Conservation (phyloP, 148 eudicot species). For the Amaranthus palmeri region DNA sequence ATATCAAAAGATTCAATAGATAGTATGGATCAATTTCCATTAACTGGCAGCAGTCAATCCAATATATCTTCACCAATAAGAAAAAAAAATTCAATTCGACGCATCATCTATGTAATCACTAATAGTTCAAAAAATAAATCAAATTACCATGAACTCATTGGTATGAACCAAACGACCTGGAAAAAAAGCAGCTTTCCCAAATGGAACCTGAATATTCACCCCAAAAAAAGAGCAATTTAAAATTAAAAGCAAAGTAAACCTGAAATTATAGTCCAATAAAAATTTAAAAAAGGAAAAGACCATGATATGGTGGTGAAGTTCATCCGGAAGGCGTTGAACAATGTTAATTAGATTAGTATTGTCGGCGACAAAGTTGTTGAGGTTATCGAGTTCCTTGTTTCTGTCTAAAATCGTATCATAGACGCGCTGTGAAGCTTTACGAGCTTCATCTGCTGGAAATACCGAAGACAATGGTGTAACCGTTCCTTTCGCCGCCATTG, state of each 20-base stretch:
- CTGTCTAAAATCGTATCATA: constrained; percentile 43
- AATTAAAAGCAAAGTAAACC: not conserved
- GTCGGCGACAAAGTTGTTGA: constrained; percentile 43
- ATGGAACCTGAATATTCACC: constrained; percentile 61
- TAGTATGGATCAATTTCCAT: not conserved
- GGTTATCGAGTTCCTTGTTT: constrained; percentile 37
- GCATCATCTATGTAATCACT: not conserved
- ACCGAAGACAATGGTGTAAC: constrained; percentile 65
- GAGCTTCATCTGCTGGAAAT: constrained; percentile 60
- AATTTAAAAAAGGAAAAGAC: constrained; percentile 15
- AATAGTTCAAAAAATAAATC: not conserved
- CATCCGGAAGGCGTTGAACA: constrained; percentile 75
- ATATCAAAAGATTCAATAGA: not conserved
- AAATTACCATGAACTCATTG: constrained; percentile 73
- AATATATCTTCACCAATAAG: too few species aligned
- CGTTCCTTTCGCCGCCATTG: constrained; percentile 42
- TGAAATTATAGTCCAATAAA: not conserved
- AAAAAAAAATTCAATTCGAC: too few species aligned
- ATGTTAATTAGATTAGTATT: constrained; percentile 60
- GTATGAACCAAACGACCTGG: constrained; percentile 88
- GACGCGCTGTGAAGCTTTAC: constrained; percentile 54
- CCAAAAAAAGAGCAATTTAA: constrained; percentile 9
- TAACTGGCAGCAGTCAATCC: too few species aligned
- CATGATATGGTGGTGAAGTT: constrained; percentile 77
- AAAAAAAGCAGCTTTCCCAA: constrained; percentile 91